Percentiles rank a stretch among this genome's conserved stretches.
Conservation (phyloP, 495 filamentous ascomycete genomes). For the Astrothelium macrocarpum region DNA sequence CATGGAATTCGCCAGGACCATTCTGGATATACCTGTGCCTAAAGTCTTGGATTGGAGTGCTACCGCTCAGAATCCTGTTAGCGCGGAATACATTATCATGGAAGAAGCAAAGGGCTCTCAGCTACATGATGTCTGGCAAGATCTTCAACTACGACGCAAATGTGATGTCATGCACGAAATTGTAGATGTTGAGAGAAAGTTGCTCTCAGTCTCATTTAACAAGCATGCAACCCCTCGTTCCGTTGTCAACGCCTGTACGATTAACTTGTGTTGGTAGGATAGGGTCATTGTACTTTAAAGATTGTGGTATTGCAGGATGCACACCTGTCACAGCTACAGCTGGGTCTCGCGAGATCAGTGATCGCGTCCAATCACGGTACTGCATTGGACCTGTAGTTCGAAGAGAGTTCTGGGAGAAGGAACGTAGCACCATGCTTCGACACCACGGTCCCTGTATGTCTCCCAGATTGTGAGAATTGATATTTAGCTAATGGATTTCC, state of each 20-base stretch:
- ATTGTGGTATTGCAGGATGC: constrained; percentile 9
- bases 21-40: constrained; percentile 9
- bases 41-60: constrained; percentile 11
- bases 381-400: constrained; percentile 12
- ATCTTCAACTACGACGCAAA: constrained; percentile 1
- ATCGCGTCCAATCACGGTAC: constrained; percentile 5
- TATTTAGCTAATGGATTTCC: not conserved
- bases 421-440: constrained; percentile 9
- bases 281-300: constrained; percentile 13
- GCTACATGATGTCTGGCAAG: constrained; percentile 5
- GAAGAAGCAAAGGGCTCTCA: constrained; percentile 8
- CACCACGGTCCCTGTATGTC: constrained; percentile 14
- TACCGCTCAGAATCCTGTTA: constrained; percentile 11
- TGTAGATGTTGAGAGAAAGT: constrained; percentile 10
- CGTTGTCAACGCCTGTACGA: not conserved
- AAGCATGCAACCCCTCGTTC: not conserved
- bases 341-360: not conserved
- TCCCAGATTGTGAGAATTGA: not conserved
- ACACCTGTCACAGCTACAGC: constrained; percentile 3
- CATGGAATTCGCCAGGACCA: not conserved
- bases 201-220: constrained; percentile 12
- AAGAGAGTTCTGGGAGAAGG: constrained; percentile 15
- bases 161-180: constrained; percentile 6
- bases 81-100: constrained; percentile 14
- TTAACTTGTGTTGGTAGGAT: constrained; percentile 7